A percentile compares a stretch with the other conserved stretches of the same genome.
phyloP scores from a whole-genome alignment of 192 early-diverging fungal genomes.

The Cetraspora pellucida region DNA sequence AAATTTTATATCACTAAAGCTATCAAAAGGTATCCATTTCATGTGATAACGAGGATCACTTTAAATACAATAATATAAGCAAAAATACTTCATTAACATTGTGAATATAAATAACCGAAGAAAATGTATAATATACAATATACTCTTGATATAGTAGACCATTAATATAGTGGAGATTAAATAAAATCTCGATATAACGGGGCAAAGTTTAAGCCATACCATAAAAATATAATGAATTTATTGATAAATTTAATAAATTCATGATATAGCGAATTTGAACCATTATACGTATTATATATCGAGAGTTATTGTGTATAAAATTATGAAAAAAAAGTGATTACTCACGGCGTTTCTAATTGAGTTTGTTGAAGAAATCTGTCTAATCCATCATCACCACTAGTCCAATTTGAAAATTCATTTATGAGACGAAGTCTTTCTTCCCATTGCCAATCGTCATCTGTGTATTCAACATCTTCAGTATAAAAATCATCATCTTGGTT shows the following conservation, averaged over 20 bases:
- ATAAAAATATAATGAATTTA: background rate
- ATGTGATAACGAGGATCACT: constrained; percentile 26
- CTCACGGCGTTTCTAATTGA: constrained; percentile 22
- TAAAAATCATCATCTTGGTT: background rate
- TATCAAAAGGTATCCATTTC: constrained; percentile 33
- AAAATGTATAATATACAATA: background rate
- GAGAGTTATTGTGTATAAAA: background rate
- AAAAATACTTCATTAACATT: no score
- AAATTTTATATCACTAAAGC: constrained; percentile 26
- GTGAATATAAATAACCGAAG: background rate
- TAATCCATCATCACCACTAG: constrained; percentile 3
- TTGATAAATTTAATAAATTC: background rate
- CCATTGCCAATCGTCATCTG: constrained; percentile 31
- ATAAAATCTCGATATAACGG: no score
- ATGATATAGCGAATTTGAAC: background rate
- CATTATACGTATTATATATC: background rate
- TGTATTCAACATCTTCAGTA: background rate
- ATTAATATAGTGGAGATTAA: no score
- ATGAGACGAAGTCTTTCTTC: constrained; percentile 30
- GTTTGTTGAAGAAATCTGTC: constrained; percentile 30
- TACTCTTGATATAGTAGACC: background rate
- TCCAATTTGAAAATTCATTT: constrained; percentile 32
- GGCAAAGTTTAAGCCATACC: no score
- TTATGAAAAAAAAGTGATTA: background rate
- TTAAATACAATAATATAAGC: no score